Conservation (phyloP, 768 basidiomycete genomes). For the Termitomyces sp. region DNA sequence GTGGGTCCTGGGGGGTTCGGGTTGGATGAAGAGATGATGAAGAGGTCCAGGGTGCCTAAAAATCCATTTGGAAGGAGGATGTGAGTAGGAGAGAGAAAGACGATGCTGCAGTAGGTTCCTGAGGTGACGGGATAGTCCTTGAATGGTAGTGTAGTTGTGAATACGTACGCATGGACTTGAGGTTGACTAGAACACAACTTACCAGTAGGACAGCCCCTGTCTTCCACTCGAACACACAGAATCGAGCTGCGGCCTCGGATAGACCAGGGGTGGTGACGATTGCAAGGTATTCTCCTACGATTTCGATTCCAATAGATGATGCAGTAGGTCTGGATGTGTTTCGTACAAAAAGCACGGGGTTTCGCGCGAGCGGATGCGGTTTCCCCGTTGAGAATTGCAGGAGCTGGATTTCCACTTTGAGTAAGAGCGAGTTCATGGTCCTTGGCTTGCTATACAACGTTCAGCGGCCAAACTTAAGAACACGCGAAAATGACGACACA, state of each 20-base stretch:
- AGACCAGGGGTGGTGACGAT: conserved; percentile 26
- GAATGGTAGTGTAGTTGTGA: background rate
- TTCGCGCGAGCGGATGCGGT: conserved; percentile 28
- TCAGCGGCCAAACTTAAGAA: background rate
- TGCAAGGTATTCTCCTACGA: conserved; percentile 38
- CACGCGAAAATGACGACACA: conserved; percentile 15
- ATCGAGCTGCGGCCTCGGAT: conserved; percentile 16
- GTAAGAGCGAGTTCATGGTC: background rate
- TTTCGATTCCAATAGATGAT: conserved; percentile 32
- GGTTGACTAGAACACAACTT: conserved; percentile 4
- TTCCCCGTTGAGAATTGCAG: conserved; percentile 29
- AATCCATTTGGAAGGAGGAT: conserved; percentile 21
- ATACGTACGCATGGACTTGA: too few species aligned
- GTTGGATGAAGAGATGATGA: conserved; percentile 5
- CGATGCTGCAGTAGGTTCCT: conserved; percentile 16
- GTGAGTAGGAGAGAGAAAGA: conserved; percentile 19
- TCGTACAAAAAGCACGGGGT: conserved; percentile 23
- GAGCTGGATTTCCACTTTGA: conserved; percentile 16
- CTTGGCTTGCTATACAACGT: background rate
- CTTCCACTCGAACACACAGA: conserved; percentile 42
- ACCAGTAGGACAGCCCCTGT: conserved; percentile 30
- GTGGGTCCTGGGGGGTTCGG: background rate
- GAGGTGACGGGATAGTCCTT: conserved; percentile 12
- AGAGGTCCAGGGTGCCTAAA: conserved; percentile 17
- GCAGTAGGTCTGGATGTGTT: conserved; percentile 18